Conservation (phyloP, 495 filamentous ascomycete species). For the Penicillium robsamsonii region DNA sequence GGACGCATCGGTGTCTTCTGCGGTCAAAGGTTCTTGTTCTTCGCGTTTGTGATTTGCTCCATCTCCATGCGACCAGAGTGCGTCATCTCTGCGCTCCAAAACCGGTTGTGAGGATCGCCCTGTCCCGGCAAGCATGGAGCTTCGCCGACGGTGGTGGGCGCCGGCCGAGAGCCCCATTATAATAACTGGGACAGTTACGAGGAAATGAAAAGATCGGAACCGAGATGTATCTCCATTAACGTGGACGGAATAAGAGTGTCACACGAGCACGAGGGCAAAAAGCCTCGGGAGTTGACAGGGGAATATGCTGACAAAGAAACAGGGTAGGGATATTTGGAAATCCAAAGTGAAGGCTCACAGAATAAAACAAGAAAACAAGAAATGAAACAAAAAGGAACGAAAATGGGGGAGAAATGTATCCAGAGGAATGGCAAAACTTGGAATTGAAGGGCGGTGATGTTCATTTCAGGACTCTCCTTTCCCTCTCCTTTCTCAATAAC, state of each 20-base stretch:
- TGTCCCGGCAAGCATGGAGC: conserved; percentile 52
- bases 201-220: conserved; percentile 13
- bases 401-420: conserved; percentile 14
- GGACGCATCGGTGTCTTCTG: conserved; percentile 45
- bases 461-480: conserved; percentile 2
- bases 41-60: conserved; percentile 33
- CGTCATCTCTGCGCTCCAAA: conserved; percentile 48
- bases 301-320: conserved; percentile 9
- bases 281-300: neutral
- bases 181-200: conserved; percentile 12
- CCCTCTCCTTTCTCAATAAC: neutral
- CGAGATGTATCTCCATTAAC: conserved; percentile 21
- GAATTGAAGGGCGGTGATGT: conserved; percentile 3
- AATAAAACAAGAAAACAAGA: conserved; percentile 3
- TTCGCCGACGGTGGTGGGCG: conserved; percentile 58
- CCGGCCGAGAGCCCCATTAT: conserved; percentile 36
- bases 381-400: conserved; percentile 11
- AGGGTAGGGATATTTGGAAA: neutral
- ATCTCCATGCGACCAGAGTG: conserved; percentile 31
- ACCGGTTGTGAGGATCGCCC: conserved; percentile 38
- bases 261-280: conserved; percentile 17
- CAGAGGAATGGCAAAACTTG: conserved; percentile 4
- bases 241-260: conserved; percentile 28
- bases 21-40: conserved; percentile 36
- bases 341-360: neutral